These are phyloP conservation scores for Ustilago hordei DNA, from an alignment of 1,284 basidiomycete species.

Conservation along the genomic window DNA sequence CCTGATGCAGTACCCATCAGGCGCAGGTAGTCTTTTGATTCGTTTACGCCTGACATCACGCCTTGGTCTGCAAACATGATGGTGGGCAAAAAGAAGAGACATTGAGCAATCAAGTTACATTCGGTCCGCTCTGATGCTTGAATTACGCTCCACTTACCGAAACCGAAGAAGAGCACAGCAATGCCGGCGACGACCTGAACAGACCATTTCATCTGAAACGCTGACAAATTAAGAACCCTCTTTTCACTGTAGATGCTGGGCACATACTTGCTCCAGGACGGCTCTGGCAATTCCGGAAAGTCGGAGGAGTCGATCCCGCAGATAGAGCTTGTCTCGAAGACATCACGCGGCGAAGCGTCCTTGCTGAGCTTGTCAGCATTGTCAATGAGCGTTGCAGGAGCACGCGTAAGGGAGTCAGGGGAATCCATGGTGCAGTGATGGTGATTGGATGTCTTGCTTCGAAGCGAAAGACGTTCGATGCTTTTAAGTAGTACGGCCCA, in stretches of 20 bases:
- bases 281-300: constrained; percentile 28
- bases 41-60: constrained; percentile 36
- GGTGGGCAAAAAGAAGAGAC: neutral
- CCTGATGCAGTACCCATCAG: constrained; percentile 36
- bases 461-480: too few species aligned
- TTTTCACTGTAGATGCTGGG: constrained; percentile 32
- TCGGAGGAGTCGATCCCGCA: constrained; percentile 12
- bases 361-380: constrained; percentile 19
- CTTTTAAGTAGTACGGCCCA: too few species aligned
- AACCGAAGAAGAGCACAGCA: constrained; percentile 38
- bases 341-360: constrained; percentile 1
- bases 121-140: neutral
- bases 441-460: too few species aligned
- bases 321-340: constrained; percentile 17
- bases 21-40: constrained; percentile 32
- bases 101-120: neutral
- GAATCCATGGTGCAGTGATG: constrained; percentile 18
- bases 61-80: constrained; percentile 18
- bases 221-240: constrained; percentile 24
- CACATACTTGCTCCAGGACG: constrained; percentile 31
- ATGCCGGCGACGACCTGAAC: constrained; percentile 35
- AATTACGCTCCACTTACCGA: neutral
- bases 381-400: constrained; percentile 16
- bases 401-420: constrained; percentile 20
- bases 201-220: constrained; percentile 42